Percentiles rank a stretch among this genome's conserved stretches.
Conservation (phyloP, 306 rosid genomes). For the Echinosophora koreensis region DNA sequence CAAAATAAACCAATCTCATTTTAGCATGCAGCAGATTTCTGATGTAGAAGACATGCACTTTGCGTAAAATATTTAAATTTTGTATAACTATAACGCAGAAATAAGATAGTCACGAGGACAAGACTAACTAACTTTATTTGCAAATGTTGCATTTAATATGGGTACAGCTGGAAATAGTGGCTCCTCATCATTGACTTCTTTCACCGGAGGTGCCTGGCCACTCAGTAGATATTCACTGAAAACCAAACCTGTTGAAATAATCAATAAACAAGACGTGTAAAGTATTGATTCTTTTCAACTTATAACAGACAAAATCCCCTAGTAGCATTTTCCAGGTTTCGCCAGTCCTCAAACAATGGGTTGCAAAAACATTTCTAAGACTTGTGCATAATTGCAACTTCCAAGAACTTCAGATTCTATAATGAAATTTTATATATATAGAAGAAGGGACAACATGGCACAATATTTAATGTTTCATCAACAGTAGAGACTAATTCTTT, state of each 20-base stretch:
- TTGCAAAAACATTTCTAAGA: conserved; percentile 14
- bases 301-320: conserved; percentile 21
- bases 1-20: neutral
- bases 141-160: conserved; percentile 59
- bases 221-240: conserved; percentile 92
- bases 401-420: conserved; percentile 32
- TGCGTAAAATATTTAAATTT: conserved; percentile 24
- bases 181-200: conserved; percentile 89
- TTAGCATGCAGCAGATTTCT: conserved; percentile 32
- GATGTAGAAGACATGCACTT: neutral
- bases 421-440: conserved; percentile 11
- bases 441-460: conserved; percentile 14
- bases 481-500: conserved; percentile 19
- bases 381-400: conserved; percentile 28
- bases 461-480: neutral
- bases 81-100: conserved; percentile 1
- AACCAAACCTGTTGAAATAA: conserved; percentile 78
- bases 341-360: conserved; percentile 30
- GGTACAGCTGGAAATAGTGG: conserved; percentile 90
- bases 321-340: conserved; percentile 39
- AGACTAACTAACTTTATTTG: conserved; percentile 66
- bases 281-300: conserved; percentile 13
- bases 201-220: conserved; percentile 88
- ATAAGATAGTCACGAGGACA: conserved; percentile 11
- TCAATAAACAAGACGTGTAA: conserved; percentile 23